Conservation (phyloP, 176 grass and related monocot genomes). For the Musa schizocarpa region DNA sequence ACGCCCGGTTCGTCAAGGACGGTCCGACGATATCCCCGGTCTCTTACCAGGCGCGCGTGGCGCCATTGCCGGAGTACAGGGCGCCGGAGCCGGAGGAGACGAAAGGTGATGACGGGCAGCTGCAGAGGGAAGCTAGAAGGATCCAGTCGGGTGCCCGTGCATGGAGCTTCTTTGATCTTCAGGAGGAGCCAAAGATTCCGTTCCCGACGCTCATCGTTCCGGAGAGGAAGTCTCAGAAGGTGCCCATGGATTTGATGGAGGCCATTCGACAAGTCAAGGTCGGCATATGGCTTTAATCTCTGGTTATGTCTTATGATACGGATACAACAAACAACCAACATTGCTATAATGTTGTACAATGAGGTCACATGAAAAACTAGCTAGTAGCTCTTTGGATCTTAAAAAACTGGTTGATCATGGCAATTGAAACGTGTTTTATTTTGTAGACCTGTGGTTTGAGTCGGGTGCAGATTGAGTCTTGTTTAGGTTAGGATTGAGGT, state of each 20-base stretch:
- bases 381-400: background rate
- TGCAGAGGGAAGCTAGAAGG: conserved; percentile 42
- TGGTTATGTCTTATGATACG: background rate
- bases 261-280: conserved; percentile 85
- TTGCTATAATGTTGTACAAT: background rate
- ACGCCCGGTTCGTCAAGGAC: conserved; percentile 65
- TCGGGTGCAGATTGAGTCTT: no score
- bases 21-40: conserved; percentile 46
- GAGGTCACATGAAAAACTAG: background rate
- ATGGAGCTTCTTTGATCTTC: conserved; percentile 42
- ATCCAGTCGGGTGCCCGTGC: conserved; percentile 29
- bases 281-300: background rate
- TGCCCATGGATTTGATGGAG: conserved; percentile 62
- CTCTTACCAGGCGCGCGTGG: conserved; percentile 57
- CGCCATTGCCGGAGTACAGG: conserved; percentile 61
- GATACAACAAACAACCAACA: no score
- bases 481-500: no score
- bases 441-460: no score
- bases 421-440: background rate
- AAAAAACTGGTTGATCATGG: background rate
- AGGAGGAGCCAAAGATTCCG: conserved; percentile 46
- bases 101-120: conserved; percentile 16
- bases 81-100: conserved; percentile 14
- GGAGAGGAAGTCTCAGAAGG: conserved; percentile 64
- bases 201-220: conserved; percentile 56